These are phyloP conservation scores for Leishmania amazonensis DNA, from an alignment of 208 protist genomes.

Conservation along the genomic window DNA sequence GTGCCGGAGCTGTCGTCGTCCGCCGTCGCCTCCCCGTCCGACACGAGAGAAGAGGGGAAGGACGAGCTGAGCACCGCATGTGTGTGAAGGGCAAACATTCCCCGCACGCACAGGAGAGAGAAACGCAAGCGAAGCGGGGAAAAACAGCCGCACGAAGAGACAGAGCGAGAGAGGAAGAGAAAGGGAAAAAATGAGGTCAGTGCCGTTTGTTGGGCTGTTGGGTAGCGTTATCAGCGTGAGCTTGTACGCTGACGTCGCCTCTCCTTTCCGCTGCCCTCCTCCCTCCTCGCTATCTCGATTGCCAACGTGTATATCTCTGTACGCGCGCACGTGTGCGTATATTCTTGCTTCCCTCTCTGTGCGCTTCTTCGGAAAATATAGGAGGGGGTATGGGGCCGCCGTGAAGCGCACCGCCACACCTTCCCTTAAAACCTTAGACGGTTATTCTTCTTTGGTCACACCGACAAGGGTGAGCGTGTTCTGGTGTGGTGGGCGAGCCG, in stretches of 20 bases:
- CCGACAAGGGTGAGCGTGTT: background rate
- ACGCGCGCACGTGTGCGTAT: background rate
- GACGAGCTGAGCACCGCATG: constrained; percentile 35
- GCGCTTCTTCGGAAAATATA: background rate
- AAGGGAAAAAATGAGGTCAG: constrained; percentile 1
- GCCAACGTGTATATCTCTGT: background rate
- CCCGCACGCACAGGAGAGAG: background rate
- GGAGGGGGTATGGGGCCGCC: background rate
- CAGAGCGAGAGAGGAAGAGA: background rate
- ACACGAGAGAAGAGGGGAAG: constrained; percentile 21
- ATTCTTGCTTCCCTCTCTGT: background rate
- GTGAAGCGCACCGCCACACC: background rate
- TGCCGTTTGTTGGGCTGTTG: background rate
- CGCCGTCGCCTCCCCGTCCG: constrained; percentile 12
- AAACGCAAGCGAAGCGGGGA: no score
- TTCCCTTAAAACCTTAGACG: background rate
- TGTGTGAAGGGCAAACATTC: constrained; percentile 35
- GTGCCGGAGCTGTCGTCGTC: background rate
- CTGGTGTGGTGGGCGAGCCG: background rate
- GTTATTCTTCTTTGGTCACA: background rate
- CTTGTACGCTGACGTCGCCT: background rate
- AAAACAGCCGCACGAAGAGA: background rate
- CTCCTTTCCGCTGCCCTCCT: background rate
- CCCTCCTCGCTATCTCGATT: background rate
- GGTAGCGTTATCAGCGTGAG: background rate